Conservation (phyloP, 495 filamentous ascomycete genomes). For the Talaromyces borbonicus region DNA sequence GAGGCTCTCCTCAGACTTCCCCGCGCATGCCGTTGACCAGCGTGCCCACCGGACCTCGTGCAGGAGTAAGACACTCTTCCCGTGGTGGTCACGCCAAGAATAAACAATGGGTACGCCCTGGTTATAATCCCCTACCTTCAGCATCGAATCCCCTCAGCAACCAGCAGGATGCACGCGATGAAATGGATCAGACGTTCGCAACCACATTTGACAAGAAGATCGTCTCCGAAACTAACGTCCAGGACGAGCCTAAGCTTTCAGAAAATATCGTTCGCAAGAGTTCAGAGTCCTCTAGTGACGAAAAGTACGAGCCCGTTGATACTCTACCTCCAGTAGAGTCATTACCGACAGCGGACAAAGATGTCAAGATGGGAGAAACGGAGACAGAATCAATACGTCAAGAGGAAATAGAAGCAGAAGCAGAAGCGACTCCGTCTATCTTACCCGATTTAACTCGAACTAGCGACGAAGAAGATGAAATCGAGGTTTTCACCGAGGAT, state of each 20-base stretch:
- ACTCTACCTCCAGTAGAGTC: slow-evolving; percentile 5
- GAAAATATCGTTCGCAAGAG: background rate
- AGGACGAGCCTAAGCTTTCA: background rate
- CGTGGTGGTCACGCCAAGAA: slow-evolving; percentile 34
- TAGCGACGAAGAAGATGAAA: slow-evolving; percentile 38
- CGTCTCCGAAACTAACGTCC: background rate
- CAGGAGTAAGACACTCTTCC: slow-evolving; percentile 29
- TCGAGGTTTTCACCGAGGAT: slow-evolving; percentile 37
- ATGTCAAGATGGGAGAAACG: background rate
- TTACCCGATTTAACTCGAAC: slow-evolving; percentile 26
- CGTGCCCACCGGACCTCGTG: slow-evolving; percentile 51
- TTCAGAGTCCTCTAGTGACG: background rate
- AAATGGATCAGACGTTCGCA: slow-evolving; percentile 15
- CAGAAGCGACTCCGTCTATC: slow-evolving; percentile 3
- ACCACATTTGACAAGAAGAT: slow-evolving; percentile 14
- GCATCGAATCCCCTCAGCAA: slow-evolving; percentile 18
- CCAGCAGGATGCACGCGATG: slow-evolving; percentile 32
- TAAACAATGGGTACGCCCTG: slow-evolving; percentile 55
- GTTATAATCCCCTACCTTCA: slow-evolving; percentile 22
- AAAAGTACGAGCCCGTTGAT: background rate
- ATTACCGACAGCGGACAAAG: slow-evolving; percentile 9
- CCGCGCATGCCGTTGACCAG: slow-evolving; percentile 42
- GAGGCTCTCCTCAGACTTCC: slow-evolving; percentile 31
- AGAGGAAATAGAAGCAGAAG: too few relatives aligned
- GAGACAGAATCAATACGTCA: background rate